Base-by-base conservation (phyloP, 768 basidiomycete species). In the Favolaschia claudopus region DNA sequence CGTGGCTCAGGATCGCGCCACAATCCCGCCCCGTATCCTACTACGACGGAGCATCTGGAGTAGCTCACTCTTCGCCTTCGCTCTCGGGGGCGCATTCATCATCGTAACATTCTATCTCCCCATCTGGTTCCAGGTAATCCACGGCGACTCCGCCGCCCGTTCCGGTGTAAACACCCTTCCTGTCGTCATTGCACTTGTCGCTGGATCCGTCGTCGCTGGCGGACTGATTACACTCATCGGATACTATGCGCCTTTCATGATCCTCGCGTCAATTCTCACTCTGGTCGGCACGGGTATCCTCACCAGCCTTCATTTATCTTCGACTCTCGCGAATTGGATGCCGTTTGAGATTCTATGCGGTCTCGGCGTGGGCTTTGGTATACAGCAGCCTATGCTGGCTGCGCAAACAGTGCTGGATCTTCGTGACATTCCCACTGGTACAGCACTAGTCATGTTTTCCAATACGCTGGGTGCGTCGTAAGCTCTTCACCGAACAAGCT, bases 21-120 rank as follows among this genome's bases (percentile, higher is more conserved):
- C 54, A 0, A 38, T 55, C 14, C 54, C 54, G 5, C 54, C 54
- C 0, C 27, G 54, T 5, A 55, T 55, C n/a, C 22, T 55, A 24
- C 46, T 22, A 46, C 19, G 40, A 31, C 54, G 54, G 5, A 47
- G 20, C 20, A 47, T 55, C 10, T 15, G 34, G 36, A 2, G 29
- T 6, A 38, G 37, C 7, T 20, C 28, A 2, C 48, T 27, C 44
- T 55, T 47, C 24, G 14, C 45, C 5, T 9, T 47, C 0, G 38
- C 29, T 36, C 22, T 55, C 3, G 54, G 54, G 4, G 29, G 44
- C 2, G 38, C 54, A 1, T 55, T 55, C 37, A 46, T 47, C 15
- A 47, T 55, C 27, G 20, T 47, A n/a, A n/a, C n/a, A n/a, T n/a
- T n/a, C n/a, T 2, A 31, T 55, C 5, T 55, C 17, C n/a, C n/a